Percentiles rank a stretch among this genome's conserved stretches.
phyloP scores from a whole-genome alignment of 2,329 filamentous ascomycete genomes.

The Clonostachys chloroleuca region DNA sequence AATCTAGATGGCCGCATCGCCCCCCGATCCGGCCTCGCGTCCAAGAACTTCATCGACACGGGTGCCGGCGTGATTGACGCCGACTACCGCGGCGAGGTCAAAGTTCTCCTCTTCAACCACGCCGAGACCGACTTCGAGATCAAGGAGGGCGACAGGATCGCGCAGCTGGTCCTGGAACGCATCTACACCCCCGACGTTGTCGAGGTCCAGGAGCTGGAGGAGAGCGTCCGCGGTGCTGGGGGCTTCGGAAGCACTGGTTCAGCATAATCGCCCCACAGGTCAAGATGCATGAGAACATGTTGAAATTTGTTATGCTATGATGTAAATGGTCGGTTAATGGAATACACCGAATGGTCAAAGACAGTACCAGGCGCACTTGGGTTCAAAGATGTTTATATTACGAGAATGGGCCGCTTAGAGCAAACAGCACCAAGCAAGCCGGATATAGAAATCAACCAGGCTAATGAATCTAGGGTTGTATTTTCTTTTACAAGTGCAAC shows the following conservation, averaged over 20 bases:
- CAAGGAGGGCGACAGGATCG: slow-evolving; percentile 83
- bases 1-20: slow-evolving; percentile 77
- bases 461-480: too few species aligned
- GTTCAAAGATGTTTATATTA: too few species aligned
- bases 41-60: slow-evolving; percentile 94
- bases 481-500: neutral
- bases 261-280: too few species aligned
- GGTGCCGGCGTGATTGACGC: slow-evolving; percentile 97
- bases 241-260: slow-evolving; percentile 85
- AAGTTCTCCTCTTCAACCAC: slow-evolving; percentile 94
- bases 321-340: too few species aligned
- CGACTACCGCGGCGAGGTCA: slow-evolving; percentile 91
- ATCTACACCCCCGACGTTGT: slow-evolving; percentile 90
- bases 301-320: too few species aligned
- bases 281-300: too few species aligned
- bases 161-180: slow-evolving; percentile 89
- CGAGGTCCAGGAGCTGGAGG: slow-evolving; percentile 84
- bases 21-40: slow-evolving; percentile 83
- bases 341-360: too few species aligned
- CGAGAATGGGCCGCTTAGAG: too few species aligned
- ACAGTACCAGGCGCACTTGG: too few species aligned
- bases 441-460: neutral
- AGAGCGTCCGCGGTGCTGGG: slow-evolving; percentile 84
- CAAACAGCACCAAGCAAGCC: neutral
- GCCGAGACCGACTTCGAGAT: slow-evolving; percentile 76